Base-by-base conservation (phyloP, 2,329 filamentous ascomycete genomes). In the Parastagonospora nodorum region DNA sequence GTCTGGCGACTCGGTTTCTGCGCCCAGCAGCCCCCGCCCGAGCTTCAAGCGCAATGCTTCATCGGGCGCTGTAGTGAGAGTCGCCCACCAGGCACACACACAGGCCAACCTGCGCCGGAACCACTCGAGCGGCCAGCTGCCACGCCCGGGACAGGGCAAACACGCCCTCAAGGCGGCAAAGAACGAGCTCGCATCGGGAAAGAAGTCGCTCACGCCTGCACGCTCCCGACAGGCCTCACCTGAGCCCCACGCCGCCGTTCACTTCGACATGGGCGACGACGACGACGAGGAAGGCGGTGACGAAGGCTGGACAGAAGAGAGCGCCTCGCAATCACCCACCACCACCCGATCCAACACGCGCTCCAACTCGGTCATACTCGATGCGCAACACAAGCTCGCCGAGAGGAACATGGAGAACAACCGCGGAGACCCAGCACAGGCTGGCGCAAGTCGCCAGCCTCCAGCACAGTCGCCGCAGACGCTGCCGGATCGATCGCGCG, bases 81-180 rank as follows among this genome's bases (percentile, higher is more conserved):
- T 55, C 31, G 55, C 59, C 30, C 69, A 69, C 49, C 66, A 68
- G 42, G 64, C 66, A 24, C 68, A 75, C 38, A 64, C 65, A 11
- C 67, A 73, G 36, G 60, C 63, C 7, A 64, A 62, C 19, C 58
- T 77, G 50, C 71, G 70, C 63, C 75, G 74, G 59, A 77, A 76
- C 53, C 68, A 75, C 50, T 78, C 75, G 27, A 78, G 78, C 63
- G 75, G 77, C 12, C 76, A 79, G 51, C 69, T 80, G 43, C 67
- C 75, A 30, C 69, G 76, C 14, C 66, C 75, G 45, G 68, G 66
- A 15, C 73, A 71, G 29, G 64, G 68, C 4, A 76, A 76, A 63
- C 74, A 73, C 50, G 53, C 75, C 27, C 61, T 69, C 30, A 74
- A 74, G 61, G 49, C 65, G 16, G 62, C 69, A 28, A 73, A 72